phyloP scores from a whole-genome alignment of 2,329 filamentous ascomycete species.

The Microdochium bolleyi region DNA sequence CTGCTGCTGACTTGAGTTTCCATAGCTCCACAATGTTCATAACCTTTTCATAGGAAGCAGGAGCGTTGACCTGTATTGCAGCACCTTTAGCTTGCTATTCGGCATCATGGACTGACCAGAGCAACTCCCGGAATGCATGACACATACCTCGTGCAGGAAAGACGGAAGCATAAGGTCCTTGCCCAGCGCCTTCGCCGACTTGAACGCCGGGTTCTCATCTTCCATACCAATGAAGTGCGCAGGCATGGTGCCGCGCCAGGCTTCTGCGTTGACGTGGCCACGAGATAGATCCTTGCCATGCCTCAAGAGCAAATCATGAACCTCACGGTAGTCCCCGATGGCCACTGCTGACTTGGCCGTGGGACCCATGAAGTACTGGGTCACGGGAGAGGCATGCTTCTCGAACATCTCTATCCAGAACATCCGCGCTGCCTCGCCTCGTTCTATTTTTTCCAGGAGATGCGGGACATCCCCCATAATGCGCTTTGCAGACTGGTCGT shows the following conservation, averaged over 20 bases:
- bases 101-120: not conserved
- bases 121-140: not conserved
- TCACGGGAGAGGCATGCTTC: constrained; percentile 4
- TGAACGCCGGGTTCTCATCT: not conserved
- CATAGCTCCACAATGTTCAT: constrained; percentile 1
- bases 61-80: constrained; percentile 1
- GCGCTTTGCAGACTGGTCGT: constrained; percentile 1
- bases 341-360: constrained; percentile 3
- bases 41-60: constrained; percentile 1
- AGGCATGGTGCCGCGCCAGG: constrained; percentile 1
- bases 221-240: constrained; percentile 2
- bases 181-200: constrained; percentile 1
- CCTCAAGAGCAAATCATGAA: constrained; percentile 6
- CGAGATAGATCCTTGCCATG: constrained; percentile 6
- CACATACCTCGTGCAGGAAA: constrained; percentile 1
- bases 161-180: constrained; percentile 4
- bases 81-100: not conserved
- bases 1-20: constrained; percentile 1
- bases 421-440: constrained; percentile 3
- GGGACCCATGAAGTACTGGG: constrained; percentile 8
- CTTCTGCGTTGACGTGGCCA: not conserved
- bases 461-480: constrained; percentile 6
- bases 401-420: constrained; percentile 3
- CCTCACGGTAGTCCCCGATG: constrained; percentile 6
- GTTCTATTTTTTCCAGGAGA: constrained; percentile 2